phyloP scores from a whole-genome alignment of 78 protist genomes.

The Dictyostelium purpureum region DNA sequence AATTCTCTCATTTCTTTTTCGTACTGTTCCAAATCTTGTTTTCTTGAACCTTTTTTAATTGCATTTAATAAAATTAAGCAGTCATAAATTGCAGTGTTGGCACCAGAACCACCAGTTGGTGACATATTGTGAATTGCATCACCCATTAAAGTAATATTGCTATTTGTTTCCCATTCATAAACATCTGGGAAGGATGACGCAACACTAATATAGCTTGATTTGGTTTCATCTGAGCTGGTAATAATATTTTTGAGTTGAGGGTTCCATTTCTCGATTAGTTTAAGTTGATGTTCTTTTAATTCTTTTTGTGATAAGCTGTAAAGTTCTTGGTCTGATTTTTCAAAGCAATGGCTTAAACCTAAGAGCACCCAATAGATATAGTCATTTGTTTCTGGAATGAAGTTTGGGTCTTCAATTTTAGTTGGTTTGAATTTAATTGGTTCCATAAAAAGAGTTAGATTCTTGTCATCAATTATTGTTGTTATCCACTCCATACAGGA shows the following conservation, averaged over 20 bases:
- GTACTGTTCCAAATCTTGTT: background rate
- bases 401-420: background rate
- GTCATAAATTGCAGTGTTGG: constrained; percentile 21
- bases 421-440: constrained; percentile 31
- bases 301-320: background rate
- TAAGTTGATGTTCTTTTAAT: background rate
- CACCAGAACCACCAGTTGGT: constrained; percentile 56
- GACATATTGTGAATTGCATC: constrained; percentile 29
- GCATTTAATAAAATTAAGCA: background rate
- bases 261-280: constrained; percentile 5
- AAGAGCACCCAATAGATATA: constrained; percentile 38
- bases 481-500: constrained; percentile 7
- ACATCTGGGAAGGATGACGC: background rate
- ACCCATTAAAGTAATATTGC: constrained; percentile 11
- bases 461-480: background rate
- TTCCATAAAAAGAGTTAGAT: constrained; percentile 8
- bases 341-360: background rate
- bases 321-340: constrained; percentile 10
- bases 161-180: constrained; percentile 10
- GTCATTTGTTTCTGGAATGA: background rate
- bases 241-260: background rate
- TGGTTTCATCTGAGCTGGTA: background rate
- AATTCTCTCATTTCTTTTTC: constrained; percentile 17
- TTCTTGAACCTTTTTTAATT: background rate
- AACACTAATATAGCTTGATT: background rate